Base-by-base conservation (phyloP, 768 basidiomycete species). In the Boletellus emodensis region DNA sequence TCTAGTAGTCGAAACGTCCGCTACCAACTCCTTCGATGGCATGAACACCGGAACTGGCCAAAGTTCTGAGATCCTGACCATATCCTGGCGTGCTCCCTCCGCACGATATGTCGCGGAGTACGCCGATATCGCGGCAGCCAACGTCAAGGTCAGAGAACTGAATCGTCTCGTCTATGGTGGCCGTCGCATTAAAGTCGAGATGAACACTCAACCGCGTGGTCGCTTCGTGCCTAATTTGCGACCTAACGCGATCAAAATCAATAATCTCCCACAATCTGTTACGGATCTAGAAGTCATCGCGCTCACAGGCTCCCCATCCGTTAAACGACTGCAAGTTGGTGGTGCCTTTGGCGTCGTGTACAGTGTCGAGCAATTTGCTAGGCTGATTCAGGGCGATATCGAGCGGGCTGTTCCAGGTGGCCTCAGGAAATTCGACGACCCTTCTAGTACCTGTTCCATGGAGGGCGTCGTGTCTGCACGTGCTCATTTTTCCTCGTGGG, bases 31-130 rank as follows among this genome's bases (percentile, higher is more conserved):
- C 46, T 52, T 68, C 12, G 71, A 71, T 35, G 69, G 72, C 7
- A 80, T 81, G 80, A 73, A 59, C 11, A 64, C 62, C 17, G 66
- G 62, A 9, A 56, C 66, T 3, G 54, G 54, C 5, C 65, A 65
- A 3, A 67, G 70, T 26, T 40, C 62, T 4, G 68, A 79, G 12
- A 67, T 72, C 34, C 58, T 84, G 44, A 73, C 72, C 0, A 71
- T 84, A 39, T 74, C 72, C 11, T 86, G 83, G 80, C 70, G 63
- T 6, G 63, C 66, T 1, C 81, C 82, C 2, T 77, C 75, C n/a
- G 58, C 59, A 5, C 63, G 72, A 2, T 74, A 76, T 51, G 54
- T 78, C n/a, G 81, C 71, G 1, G 71, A 68, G 4, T 85, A 77
- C 53, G 6, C 44, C 5, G 62, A 65, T 15, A 17, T 52, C 17